Evolutionary conservation across 2,329 filamentous ascomycete genomes (phyloP), one percentile per base, ranked within the genome.

Genomic region (Furcasterigmium sp.): DNA sequence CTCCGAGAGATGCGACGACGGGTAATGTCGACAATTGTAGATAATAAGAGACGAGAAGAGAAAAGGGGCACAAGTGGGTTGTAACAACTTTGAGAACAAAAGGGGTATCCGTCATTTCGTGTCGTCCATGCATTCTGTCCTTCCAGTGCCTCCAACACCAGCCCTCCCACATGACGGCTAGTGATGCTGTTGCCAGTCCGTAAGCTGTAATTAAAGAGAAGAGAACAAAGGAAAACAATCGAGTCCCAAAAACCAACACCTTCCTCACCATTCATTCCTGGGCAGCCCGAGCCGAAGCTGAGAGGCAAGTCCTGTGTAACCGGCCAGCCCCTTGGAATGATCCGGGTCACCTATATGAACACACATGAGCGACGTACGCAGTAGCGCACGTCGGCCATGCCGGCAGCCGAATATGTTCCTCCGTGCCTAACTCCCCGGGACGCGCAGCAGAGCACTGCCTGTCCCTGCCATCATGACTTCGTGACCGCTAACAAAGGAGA

Each of bases 51-150:
- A 41, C 36, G 11, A 26, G 40, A 46, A 30, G 42, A 48, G 35
- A 35, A 44, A 46, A 46, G 41, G n/a, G n/a, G n/a, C n/a, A n/a
- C n/a, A 39, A 48, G 43, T 43, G 49, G 41, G 47, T 39, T 47
- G 47, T 50, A 44, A 43, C 32, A 35, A 35, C 9, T 18, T 18
- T 35, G 32, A 17, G 43, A 50, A 43, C 49, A 50, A 49, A 56
- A 51, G 49, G 64, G 65, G 65, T 68, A 69, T 69, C 64, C 66
- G 59, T 69, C 65, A 54, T 66, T 54, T 62, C 59, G 57, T 63
- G 59, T 68, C 65, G 56, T 68, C 61, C 65, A 67, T 65, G 54
- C 65, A 65, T 66, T 67, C 64, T 65, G 58, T 56, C 61, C 61
- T 53, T 63, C 55, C 58, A 40, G 39, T 43, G 46, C 44, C 48